Conservation (phyloP, 352 stramenopile species). For the Phytopythium ostracodes region DNA sequence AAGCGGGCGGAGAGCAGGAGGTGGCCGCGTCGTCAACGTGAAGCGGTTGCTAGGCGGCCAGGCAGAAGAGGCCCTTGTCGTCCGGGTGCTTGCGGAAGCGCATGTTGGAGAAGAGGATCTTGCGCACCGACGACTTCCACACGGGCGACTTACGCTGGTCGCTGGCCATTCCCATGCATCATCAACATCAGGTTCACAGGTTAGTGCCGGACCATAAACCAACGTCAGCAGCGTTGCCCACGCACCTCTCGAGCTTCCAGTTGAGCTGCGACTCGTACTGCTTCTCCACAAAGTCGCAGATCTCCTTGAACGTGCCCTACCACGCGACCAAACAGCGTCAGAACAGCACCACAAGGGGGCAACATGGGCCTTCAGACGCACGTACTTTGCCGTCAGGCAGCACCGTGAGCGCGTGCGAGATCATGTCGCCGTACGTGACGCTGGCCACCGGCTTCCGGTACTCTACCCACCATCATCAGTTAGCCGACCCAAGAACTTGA, state of each 20-base stretch:
- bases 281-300: conserved; percentile 86
- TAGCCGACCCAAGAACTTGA: background rate
- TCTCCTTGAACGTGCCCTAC: conserved; percentile 87
- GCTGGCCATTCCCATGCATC: conserved; percentile 23
- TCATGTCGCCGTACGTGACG: conserved; percentile 88
- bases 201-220: background rate
- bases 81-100: conserved; percentile 76
- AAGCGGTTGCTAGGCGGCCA: conserved; percentile 29
- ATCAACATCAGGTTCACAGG: too few species aligned
- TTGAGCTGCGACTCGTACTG: conserved; percentile 87
- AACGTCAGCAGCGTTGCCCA: background rate
- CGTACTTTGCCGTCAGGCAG: conserved; percentile 63
- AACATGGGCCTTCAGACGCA: conserved; percentile 9
- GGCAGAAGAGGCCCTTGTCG: conserved; percentile 70
- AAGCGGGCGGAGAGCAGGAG: too few species aligned
- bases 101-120: conserved; percentile 87
- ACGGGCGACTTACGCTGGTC: conserved; percentile 85
- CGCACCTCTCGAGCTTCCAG: conserved; percentile 86
- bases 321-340: background rate
- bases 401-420: conserved; percentile 70
- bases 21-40: too few species aligned
- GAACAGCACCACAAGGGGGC: background rate
- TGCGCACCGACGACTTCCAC: conserved; percentile 88
- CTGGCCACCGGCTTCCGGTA: conserved; percentile 78
- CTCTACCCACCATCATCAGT: conserved; percentile 23